Base-by-base conservation (phyloP, 2,329 filamentous ascomycete genomes). In the Trichoderma atrobrunneum region DNA sequence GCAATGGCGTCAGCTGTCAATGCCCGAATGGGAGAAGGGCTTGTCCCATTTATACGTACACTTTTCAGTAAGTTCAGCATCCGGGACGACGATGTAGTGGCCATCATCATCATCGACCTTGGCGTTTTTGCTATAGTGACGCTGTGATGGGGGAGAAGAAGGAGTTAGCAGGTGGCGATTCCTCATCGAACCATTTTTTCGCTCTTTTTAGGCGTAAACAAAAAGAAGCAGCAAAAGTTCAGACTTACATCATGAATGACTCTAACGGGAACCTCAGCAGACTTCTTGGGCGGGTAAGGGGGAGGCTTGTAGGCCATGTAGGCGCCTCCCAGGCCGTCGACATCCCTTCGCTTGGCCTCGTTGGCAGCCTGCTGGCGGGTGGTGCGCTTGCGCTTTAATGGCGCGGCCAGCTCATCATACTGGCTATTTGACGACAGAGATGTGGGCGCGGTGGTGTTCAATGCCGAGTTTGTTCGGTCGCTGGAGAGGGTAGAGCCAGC, bases 81-180 rank as follows among this genome's bases (percentile, higher is more conserved):
- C 93, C 34, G 95, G 92, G 1, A 93, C 90, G 26, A 99, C 95
- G 76, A 98, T 94, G 79, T 98, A 99, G 82, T 99, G 96, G 6
- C 96, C 96, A 77, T 99, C 96, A 60, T 98, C 94, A 76, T 99
- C 96, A 78, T 99, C 96, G 59, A 96, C 92, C 80, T 97, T 96
- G 76, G 91, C 86, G 75, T 90, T 85, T 74, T 87, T 88, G 72
- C 84, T 85, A 62, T 85, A 83, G 51, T 79, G 78, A 63, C 79
- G 78, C 79, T 80, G 34, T 51, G 28, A 16, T 7, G 7, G 21
- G 26, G 51, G 6, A 5, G 12, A n/a, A 28, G 11, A 65, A 18
- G 61, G n/a, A 14, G 11, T 70, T 70, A 66, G 28, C 56, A 26
- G 18, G 18, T n/a, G 30, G 28, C 26, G 21, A n/a, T 60, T 32